Base-by-base conservation (phyloP, 1,284 basidiomycete genomes). In the Takashimella koratensis region DNA sequence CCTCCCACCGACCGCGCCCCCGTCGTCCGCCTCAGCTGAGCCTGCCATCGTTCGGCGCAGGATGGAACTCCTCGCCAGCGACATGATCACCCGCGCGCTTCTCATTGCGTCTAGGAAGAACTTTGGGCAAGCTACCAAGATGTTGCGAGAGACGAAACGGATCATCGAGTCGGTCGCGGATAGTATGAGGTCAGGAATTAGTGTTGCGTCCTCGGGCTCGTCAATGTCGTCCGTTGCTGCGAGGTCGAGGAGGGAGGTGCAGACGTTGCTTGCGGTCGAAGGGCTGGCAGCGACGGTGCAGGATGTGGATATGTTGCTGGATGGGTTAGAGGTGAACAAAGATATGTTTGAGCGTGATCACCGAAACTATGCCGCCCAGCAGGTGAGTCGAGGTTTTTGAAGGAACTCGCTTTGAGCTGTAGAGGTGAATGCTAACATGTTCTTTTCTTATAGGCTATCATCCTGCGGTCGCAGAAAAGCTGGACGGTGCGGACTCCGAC, bases 81-180 rank as follows among this genome's bases (percentile, higher is more conserved):
- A 97, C 75, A 96, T 96, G 90, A 89, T 96, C 68, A 93, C 90
- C 1, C 86, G 93, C 20, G 87, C 88, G 6, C 81, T 97, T 23
- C 86, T 96, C 21, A 82, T 95, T 25, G 90, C 95, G 45, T 88
- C 88, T 19, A 80, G 90, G 63, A 84, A 88, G 68, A 94, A 94
- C 72, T 88, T 85, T 73, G 79, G 83, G 0, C 89, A 92, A 60
- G 93, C 93, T 2, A 85, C 87, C 66, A 86, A 87, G 64, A 86
- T 96, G 52, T 82, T 96, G 71, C 82, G 82, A 47, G 92, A 95
- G 79, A 96, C 92, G 49, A 87, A 86, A 70, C 81, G 88, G 44
- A 93, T 96, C 61, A 79, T 93, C 55, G 86, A 88, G 71, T 90
- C 83, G 51, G 84, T 92, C 56, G 84, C 86, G 47, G 83, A 86